phyloP scores from a whole-genome alignment of 2,329 filamentous ascomycete species.

The Ceratocystis variospora region DNA sequence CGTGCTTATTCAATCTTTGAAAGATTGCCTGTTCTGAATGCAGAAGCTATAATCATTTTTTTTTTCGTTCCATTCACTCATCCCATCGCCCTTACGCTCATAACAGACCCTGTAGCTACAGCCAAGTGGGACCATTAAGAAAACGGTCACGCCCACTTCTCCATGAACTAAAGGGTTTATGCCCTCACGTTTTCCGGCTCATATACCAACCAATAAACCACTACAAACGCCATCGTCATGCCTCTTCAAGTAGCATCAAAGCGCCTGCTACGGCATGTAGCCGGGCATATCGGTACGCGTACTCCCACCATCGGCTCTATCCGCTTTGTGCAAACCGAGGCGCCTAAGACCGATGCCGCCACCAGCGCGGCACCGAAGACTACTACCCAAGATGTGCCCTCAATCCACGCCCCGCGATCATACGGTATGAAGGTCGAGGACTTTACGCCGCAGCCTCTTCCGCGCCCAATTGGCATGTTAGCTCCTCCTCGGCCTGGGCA shows the following conservation, averaged over 20 bases:
- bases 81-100: background rate
- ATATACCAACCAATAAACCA: background rate
- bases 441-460: constrained; percentile 46
- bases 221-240: background rate
- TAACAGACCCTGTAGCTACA: background rate
- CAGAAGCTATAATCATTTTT: background rate
- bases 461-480: constrained; percentile 69
- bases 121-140: background rate
- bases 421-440: constrained; percentile 42
- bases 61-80: background rate
- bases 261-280: background rate
- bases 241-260: background rate
- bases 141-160: background rate
- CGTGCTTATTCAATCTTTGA: no score
- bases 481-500: constrained; percentile 61
- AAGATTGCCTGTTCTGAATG: no score
- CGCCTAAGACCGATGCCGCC: constrained; percentile 15
- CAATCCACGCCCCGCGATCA: constrained; percentile 43
- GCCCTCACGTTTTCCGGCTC: background rate
- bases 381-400: constrained; percentile 26
- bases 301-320: constrained; percentile 37
- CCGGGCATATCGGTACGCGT: constrained; percentile 26
- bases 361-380: constrained; percentile 18
- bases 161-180: background rate
- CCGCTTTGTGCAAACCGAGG: constrained; percentile 35